Conservation (phyloP, 2,329 filamentous ascomycete genomes). For the Didymella pomorum region DNA sequence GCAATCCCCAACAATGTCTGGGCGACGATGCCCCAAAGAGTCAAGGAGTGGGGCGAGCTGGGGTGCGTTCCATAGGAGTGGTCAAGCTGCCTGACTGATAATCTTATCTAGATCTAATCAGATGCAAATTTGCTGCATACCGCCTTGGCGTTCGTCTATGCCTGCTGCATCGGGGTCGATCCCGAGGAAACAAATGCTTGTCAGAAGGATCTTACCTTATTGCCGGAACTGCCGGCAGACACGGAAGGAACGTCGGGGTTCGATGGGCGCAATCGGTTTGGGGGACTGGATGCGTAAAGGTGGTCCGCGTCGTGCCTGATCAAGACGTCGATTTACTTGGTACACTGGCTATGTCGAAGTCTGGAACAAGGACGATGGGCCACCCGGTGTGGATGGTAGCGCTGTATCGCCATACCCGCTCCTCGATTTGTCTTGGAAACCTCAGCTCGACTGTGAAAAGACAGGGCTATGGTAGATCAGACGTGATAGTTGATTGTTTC, state of each 20-base stretch:
- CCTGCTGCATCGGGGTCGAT: conserved; percentile 4
- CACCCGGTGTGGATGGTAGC: too few relatives aligned
- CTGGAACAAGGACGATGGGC: too few relatives aligned
- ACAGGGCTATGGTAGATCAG: too few relatives aligned
- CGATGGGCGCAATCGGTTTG: too few relatives aligned
- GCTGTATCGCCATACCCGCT: too few relatives aligned
- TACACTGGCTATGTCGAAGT: too few relatives aligned
- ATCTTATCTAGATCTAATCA: conserved; percentile 16
- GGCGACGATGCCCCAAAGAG: conserved; percentile 7
- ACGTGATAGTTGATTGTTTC: background rate
- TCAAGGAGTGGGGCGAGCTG: conserved; percentile 8
- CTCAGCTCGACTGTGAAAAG: too few relatives aligned
- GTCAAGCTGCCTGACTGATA: background rate
- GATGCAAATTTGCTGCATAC: conserved; percentile 10
- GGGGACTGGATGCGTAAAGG: too few relatives aligned
- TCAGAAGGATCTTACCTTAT: background rate
- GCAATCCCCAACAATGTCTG: conserved; percentile 4
- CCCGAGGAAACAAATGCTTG: conserved; percentile 12
- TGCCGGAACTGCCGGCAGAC: conserved; percentile 2
- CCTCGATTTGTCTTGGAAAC: too few relatives aligned
- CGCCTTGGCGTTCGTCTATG: conserved; percentile 12
- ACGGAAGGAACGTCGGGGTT: background rate
- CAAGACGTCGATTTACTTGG: too few relatives aligned
- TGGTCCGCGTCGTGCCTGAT: too few relatives aligned
- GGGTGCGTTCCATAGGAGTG: conserved; percentile 11